Base-by-base conservation (phyloP, 768 basidiomycete genomes). In the Mycena albidolilacea region DNA sequence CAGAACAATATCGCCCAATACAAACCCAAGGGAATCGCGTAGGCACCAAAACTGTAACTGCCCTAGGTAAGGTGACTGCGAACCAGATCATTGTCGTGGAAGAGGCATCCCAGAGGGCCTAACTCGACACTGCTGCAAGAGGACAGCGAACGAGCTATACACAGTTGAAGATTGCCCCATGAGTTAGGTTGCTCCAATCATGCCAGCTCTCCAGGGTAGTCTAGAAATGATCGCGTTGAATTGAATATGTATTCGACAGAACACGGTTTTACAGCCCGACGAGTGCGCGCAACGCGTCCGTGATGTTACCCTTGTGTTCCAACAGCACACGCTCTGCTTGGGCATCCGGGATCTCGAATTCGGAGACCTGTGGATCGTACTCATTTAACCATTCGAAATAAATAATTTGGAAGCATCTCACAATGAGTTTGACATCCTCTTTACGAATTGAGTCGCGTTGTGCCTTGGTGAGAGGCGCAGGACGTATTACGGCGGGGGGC, bases 391-490 rank as follows among this genome's bases (percentile, higher is more conserved):
- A 44, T 41, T 52, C 15, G 60, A 62, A 41, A 66, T 11, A 37
- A 48, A 30, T 39, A 50, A 35, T 43, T 50, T 30, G 7, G 30
- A 46, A 21, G 7, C 55, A 37, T 81, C 89, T 72, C 74, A 93
- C 92, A 61, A 93, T 87, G 9, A 92, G 73, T 62, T 93, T 91
- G 1, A 93, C 81, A 75, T 93, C 91, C 72, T 92, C 91, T 43
- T 86, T 84, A 78, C 91, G 92, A 8, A 85, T 79, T 5, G 79
- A 65, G 30, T 89, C 87, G 71, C 88, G 89, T 7, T 82, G 70
- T 5, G 84, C 74, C 73, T 90, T 91, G 4, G 81, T 75, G 5
- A 75, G 65, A 8, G 75, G 59, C 39, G 61, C 39, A 46, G 75
- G 43, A 69, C 59, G 75, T 30, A 67, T 8, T 10, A 75, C 68